Conservation (phyloP, 768 basidiomycete genomes). For the Lanmaoa rubissima region DNA sequence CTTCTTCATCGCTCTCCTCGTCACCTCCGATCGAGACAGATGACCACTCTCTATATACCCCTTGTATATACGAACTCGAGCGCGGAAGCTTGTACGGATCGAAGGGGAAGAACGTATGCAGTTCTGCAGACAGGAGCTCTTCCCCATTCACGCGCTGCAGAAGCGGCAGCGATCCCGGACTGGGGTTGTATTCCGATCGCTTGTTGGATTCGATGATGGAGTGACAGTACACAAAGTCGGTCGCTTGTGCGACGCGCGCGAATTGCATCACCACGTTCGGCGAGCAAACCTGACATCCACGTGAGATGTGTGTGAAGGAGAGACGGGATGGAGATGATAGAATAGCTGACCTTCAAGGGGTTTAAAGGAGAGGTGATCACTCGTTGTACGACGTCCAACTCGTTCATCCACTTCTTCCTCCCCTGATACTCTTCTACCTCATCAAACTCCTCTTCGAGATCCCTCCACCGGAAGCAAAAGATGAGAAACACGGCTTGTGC, state of each 20-base stretch:
- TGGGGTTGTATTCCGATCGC: constrained; percentile 52
- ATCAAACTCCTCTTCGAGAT: constrained; percentile 63
- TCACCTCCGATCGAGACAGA: constrained; percentile 70
- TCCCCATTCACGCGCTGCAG: constrained; percentile 30
- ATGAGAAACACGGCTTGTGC: constrained; percentile 91
- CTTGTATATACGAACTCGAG: constrained; percentile 73
- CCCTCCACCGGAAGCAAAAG: constrained; percentile 97
- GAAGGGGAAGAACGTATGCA: constrained; percentile 97
- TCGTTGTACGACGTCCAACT: constrained; percentile 74
- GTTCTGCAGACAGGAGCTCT: constrained; percentile 54
- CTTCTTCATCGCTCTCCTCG: constrained; percentile 69
- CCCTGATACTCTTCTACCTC: constrained; percentile 51
- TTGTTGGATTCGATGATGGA: constrained; percentile 88
- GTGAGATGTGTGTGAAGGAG: neutral
- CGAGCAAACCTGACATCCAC: constrained; percentile 73
- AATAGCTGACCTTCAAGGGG: constrained; percentile 59
- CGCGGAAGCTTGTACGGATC: constrained; percentile 92
- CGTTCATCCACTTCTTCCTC: constrained; percentile 79
- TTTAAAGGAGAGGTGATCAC: constrained; percentile 82
- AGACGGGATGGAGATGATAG: too few relatives aligned
- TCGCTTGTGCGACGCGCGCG: constrained; percentile 86
- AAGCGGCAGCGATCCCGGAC: constrained; percentile 18
- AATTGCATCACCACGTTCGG: constrained; percentile 90
- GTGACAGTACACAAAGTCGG: constrained; percentile 92
- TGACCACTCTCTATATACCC: constrained; percentile 88